These are phyloP conservation scores for Zygosaccharomyces bailii DNA, from an alignment of 805 yeast genomes.

Conservation along the genomic window DNA sequence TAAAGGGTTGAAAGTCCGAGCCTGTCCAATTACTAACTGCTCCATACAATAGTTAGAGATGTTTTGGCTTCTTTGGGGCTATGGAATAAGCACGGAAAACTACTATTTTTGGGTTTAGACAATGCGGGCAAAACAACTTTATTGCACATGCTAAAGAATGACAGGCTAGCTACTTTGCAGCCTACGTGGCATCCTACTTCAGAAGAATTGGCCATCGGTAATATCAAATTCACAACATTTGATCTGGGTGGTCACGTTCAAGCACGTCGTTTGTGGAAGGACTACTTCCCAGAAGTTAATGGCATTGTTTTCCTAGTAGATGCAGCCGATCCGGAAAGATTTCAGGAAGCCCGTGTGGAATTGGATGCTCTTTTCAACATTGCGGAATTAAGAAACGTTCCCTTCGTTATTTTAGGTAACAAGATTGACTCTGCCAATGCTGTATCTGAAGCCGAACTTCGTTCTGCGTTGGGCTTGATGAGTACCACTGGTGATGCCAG, in stretches of 20 bases:
- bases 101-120: slow-evolving; percentile 92
- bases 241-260: slow-evolving; percentile 98
- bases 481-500: slow-evolving; percentile 85
- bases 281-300: slow-evolving; percentile 98
- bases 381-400: slow-evolving; percentile 85
- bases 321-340: slow-evolving; percentile 94
- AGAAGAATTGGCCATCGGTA: slow-evolving; percentile 95
- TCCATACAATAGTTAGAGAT: slow-evolving; percentile 53
- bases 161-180: slow-evolving; percentile 94
- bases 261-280: slow-evolving; percentile 99
- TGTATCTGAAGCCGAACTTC: slow-evolving; percentile 89
- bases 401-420: slow-evolving; percentile 92
- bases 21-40: slow-evolving; percentile 14
- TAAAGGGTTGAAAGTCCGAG: neutral
- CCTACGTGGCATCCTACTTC: slow-evolving; percentile 99
- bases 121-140: slow-evolving; percentile 97
- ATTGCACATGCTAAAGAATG: slow-evolving; percentile 84
- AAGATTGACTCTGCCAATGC: slow-evolving; percentile 94
- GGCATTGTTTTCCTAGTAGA: slow-evolving; percentile 96
- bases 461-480: slow-evolving; percentile 82
- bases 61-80: slow-evolving; percentile 74
- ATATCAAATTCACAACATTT: slow-evolving; percentile 94
- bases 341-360: slow-evolving; percentile 92
- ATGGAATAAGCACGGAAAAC: slow-evolving; percentile 94
- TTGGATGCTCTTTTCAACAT: slow-evolving; percentile 88